These are phyloP conservation scores for Leishmania amazonensis DNA, from an alignment of 208 protist species.

Conservation along the genomic window DNA sequence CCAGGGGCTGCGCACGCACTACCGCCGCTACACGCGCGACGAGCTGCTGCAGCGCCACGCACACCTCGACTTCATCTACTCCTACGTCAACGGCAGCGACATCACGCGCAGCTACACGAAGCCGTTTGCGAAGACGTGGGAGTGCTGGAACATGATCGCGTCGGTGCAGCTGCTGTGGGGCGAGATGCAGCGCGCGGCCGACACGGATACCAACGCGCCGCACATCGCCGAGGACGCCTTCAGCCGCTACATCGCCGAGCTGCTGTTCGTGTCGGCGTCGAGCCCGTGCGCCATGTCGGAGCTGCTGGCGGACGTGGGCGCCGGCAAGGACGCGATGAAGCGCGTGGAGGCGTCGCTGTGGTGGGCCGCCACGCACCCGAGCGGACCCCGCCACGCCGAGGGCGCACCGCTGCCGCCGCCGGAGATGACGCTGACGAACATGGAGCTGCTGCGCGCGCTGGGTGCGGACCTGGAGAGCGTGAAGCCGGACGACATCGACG, in stretches of 20 bases:
- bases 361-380: not conserved
- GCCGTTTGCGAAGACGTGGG: constrained; percentile 16
- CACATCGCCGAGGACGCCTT: constrained; percentile 1
- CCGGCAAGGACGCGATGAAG: constrained; percentile 12
- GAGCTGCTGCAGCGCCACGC: constrained; percentile 10
- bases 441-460: constrained; percentile 12
- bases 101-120: constrained; percentile 25
- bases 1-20: constrained; percentile 23
- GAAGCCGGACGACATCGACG: constrained; percentile 20
- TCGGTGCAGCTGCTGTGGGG: constrained; percentile 22
- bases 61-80: constrained; percentile 30
- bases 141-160: constrained; percentile 22
- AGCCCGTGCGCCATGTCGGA: constrained; percentile 14
- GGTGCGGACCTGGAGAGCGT: constrained; percentile 12
- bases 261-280: constrained; percentile 5
- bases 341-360: constrained; percentile 18
- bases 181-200: constrained; percentile 8
- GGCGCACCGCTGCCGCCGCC: not conserved
- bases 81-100: constrained; percentile 31
- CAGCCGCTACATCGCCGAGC: constrained; percentile 4
- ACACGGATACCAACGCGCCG: not conserved
- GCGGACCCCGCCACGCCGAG: no score
- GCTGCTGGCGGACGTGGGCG: constrained; percentile 7
- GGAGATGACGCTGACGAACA: constrained; percentile 18
- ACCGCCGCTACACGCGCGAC: constrained; percentile 14